A percentile compares a stretch with the other conserved stretches of the same genome.
phyloP scores from a whole-genome alignment of 352 stramenopile species.

The Elongisporangium anandrum region DNA sequence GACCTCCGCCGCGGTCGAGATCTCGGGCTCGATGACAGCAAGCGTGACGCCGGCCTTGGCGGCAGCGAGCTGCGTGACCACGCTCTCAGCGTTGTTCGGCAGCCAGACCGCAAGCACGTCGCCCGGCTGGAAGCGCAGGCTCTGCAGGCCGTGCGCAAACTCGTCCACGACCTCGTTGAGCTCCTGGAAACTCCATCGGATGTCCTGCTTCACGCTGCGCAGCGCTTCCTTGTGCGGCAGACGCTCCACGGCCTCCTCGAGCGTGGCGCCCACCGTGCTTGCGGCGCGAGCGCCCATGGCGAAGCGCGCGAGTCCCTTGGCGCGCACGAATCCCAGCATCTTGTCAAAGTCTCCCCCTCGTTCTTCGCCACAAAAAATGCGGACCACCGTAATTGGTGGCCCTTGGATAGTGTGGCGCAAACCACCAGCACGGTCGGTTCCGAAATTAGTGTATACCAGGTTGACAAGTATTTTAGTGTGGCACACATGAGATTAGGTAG shows the following conservation, averaged over 20 bases:
- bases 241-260: conserved; percentile 71
- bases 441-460: too few relatives aligned
- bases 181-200: conserved; percentile 85
- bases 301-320: conserved; percentile 41
- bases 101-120: conserved; percentile 84
- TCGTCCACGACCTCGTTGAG: conserved; percentile 72
- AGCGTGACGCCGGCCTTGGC: conserved; percentile 81
- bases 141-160: conserved; percentile 70
- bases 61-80: conserved; percentile 81
- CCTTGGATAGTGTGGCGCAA: background rate
- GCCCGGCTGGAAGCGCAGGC: conserved; percentile 61
- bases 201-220: conserved; percentile 76
- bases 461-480: too few relatives aligned
- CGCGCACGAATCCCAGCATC: conserved; percentile 70
- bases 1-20: conserved; percentile 70
- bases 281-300: conserved; percentile 32
- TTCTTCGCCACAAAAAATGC: conserved; percentile 6
- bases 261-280: conserved; percentile 58
- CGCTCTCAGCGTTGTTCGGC: conserved; percentile 78
- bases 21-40: conserved; percentile 72
- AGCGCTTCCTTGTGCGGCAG: conserved; percentile 86
- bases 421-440: too few relatives aligned
- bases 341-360: conserved; percentile 1
- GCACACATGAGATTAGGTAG: conserved; percentile 8
- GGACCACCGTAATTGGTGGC: conserved; percentile 1